These are phyloP conservation scores for Aspergillus wentii DNA, from an alignment of 495 filamentous ascomycete genomes.

Conservation along the genomic window DNA sequence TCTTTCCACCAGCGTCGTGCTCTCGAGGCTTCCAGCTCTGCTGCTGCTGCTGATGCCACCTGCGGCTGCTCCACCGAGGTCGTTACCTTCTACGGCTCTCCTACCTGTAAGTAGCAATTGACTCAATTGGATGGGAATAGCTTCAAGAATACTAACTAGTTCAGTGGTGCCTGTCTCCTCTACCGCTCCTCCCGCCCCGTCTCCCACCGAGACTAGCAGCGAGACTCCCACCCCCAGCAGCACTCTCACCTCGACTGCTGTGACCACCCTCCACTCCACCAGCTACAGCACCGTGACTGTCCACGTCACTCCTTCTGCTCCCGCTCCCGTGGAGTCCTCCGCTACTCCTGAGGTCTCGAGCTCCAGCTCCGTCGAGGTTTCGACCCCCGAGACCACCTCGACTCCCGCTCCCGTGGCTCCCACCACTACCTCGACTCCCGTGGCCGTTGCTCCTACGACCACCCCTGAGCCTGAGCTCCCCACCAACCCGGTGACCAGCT, in stretches of 20 bases:
- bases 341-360: too few species aligned
- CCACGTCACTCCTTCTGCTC: constrained; percentile 10
- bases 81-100: constrained; percentile 53
- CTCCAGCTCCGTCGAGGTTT: constrained; percentile 9
- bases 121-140: neutral
- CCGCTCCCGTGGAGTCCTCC: constrained; percentile 16
- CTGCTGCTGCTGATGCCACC: constrained; percentile 15
- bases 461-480: constrained; percentile 40
- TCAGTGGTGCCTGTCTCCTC: constrained; percentile 26
- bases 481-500: constrained; percentile 61
- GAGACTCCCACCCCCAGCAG: constrained; percentile 24
- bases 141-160: neutral
- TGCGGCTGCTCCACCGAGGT: constrained; percentile 70
- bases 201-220: constrained; percentile 6
- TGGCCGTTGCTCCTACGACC: constrained; percentile 16
- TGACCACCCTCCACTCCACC: constrained; percentile 29
- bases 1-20: constrained; percentile 49
- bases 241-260: constrained; percentile 23
- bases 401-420: constrained; percentile 6
- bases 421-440: neutral
- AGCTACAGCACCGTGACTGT: constrained; percentile 38
- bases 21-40: constrained; percentile 33
- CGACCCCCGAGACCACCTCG: neutral
- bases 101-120: constrained; percentile 48
- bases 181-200: constrained; percentile 11